Percentiles rank a stretch among this genome's conserved stretches.
These are phyloP conservation scores for Neurospora sp. DNA, from an alignment of 495 filamentous ascomycete genomes.

Conservation along the genomic window DNA sequence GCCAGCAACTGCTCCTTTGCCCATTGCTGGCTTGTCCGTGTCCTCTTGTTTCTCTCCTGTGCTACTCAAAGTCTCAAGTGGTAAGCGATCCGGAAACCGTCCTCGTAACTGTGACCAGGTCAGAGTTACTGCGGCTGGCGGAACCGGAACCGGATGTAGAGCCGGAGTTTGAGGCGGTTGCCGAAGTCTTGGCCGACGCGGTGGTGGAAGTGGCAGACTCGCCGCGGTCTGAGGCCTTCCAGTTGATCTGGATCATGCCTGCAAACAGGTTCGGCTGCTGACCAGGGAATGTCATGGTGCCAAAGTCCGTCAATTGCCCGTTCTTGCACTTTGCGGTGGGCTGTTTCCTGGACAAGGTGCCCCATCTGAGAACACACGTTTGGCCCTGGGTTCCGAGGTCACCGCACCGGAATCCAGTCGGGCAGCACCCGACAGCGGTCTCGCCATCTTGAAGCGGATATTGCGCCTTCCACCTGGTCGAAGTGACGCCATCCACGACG, in stretches of 20 bases:
- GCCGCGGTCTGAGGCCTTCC: conserved; percentile 12
- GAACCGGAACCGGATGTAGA: background rate
- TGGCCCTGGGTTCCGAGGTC: conserved; percentile 13
- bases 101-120: background rate
- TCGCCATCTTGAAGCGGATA: conserved; percentile 16
- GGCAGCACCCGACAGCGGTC: conserved; percentile 25
- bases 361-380: conserved; percentile 14
- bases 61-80: background rate
- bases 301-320: conserved; percentile 5
- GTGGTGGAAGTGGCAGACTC: background rate
- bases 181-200: background rate
- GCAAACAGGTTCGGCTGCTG: conserved; percentile 13
- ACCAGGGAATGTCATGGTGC: conserved; percentile 9
- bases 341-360: conserved; percentile 4
- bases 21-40: background rate
- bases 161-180: background rate
- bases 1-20: background rate
- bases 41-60: background rate
- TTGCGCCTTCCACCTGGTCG: conserved; percentile 13
- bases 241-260: conserved; percentile 23
- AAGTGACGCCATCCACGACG: background rate
- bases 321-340: conserved; percentile 8
- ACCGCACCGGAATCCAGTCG: conserved; percentile 13
- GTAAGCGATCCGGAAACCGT: background rate
- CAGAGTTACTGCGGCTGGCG: background rate